These are phyloP conservation scores for Parastagonospora avenae DNA, from an alignment of 2,329 filamentous ascomycete genomes.

Conservation along the genomic window DNA sequence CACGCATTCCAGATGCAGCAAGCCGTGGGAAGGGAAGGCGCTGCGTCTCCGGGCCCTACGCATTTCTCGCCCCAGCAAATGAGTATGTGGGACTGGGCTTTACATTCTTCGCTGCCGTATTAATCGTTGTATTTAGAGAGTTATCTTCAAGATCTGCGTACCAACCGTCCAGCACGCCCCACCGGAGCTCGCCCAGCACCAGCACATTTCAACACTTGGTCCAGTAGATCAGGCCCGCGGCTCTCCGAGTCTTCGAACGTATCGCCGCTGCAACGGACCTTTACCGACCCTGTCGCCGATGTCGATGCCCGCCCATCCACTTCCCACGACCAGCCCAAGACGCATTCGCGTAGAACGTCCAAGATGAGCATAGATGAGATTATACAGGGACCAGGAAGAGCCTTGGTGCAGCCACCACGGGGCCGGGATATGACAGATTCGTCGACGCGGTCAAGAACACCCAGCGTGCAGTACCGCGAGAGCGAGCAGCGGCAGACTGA, in stretches of 20 bases:
- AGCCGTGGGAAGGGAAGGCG: slow-evolving; percentile 43
- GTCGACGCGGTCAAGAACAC: slow-evolving; percentile 55
- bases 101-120: slow-evolving; percentile 12
- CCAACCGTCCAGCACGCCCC: slow-evolving; percentile 69
- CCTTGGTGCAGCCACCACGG: slow-evolving; percentile 42
- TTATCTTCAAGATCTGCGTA: slow-evolving; percentile 74
- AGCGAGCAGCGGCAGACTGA: slow-evolving; percentile 79
- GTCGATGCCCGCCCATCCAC: slow-evolving; percentile 24
- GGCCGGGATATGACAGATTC: slow-evolving; percentile 50
- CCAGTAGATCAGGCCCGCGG: slow-evolving; percentile 31
- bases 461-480: slow-evolving; percentile 71
- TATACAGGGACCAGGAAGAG: slow-evolving; percentile 31
- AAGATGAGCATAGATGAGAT: slow-evolving; percentile 37
- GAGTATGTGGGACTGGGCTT: slow-evolving; percentile 34
- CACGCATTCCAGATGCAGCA: slow-evolving; percentile 35
- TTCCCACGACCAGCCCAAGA: slow-evolving; percentile 27
- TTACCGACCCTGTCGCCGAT: slow-evolving; percentile 29
- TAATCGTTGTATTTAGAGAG: slow-evolving; percentile 57
- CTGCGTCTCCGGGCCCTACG: slow-evolving; percentile 41
- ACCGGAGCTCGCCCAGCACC: slow-evolving; percentile 72
- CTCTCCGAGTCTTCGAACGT: slow-evolving; percentile 31
- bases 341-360: slow-evolving; percentile 37
- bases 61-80: slow-evolving; percentile 47
- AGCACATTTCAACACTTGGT: slow-evolving; percentile 51
- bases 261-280: slow-evolving; percentile 31